phyloP scores from a whole-genome alignment of 2,329 filamentous ascomycete genomes.

The Monilinia polystroma region DNA sequence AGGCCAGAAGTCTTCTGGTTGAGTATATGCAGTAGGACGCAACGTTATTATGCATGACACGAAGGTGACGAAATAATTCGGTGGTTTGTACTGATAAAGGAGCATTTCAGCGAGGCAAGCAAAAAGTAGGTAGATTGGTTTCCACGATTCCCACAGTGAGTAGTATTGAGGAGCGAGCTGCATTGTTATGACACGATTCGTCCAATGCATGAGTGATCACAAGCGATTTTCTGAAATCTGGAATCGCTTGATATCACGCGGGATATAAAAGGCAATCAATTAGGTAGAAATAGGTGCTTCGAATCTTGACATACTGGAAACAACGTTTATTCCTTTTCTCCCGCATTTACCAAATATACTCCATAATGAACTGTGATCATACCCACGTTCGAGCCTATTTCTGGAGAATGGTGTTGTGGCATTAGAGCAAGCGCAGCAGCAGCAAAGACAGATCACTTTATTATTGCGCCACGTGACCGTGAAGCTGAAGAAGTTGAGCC shows the following conservation, averaged over 20 bases:
- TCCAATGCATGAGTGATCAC: background rate
- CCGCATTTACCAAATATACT: background rate
- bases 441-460: no score
- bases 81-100: conserved; percentile 21
- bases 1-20: conserved; percentile 51
- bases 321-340: background rate
- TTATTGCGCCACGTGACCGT: conserved; percentile 1
- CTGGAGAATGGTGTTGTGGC: background rate
- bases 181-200: conserved; percentile 5
- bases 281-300: background rate
- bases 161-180: conserved; percentile 18
- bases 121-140: conserved; percentile 22
- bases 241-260: background rate
- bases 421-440: no score
- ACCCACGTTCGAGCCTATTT: background rate
- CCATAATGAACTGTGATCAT: background rate
- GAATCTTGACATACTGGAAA: conserved; percentile 6
- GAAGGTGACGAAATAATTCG: conserved; percentile 19
- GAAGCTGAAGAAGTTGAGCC: background rate
- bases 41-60: conserved; percentile 10
- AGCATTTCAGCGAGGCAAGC: conserved; percentile 22
- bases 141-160: conserved; percentile 23
- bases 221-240: background rate
- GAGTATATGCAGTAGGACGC: conserved; percentile 47
- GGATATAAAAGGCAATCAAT: conserved; percentile 2